phyloP scores from a whole-genome alignment of 2,329 filamentous ascomycete species.

The Acarospora socialis region DNA sequence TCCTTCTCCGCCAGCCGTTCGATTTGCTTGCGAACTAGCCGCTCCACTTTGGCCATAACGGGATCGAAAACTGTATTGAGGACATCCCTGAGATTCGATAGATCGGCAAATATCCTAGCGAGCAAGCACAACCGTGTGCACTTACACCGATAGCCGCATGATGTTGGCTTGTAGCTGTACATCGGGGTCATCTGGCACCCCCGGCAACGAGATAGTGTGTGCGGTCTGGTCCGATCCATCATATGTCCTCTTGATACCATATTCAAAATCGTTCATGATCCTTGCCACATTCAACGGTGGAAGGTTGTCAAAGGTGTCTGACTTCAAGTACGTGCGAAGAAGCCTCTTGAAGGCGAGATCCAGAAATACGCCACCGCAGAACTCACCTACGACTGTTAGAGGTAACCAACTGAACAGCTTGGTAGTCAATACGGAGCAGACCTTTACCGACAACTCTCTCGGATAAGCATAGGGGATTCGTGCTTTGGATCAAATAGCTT shows the following conservation, averaged over 20 bases:
- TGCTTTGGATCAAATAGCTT: slow-evolving; percentile 9
- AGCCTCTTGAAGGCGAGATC: slow-evolving; percentile 10
- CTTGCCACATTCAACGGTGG: slow-evolving; percentile 9
- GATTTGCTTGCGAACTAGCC: slow-evolving; percentile 13
- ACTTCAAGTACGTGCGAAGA: slow-evolving; percentile 7
- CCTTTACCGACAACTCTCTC: slow-evolving; percentile 10
- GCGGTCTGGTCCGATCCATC: slow-evolving; percentile 5
- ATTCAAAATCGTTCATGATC: slow-evolving; percentile 17
- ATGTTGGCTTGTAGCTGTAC: slow-evolving; percentile 8
- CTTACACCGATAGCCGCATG: not conserved
- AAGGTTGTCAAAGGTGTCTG: slow-evolving; percentile 8
- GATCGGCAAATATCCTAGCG: not conserved
- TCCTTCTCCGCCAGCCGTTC: slow-evolving; percentile 8
- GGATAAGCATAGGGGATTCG: slow-evolving; percentile 7
- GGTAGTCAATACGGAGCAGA: not conserved
- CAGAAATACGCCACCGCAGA: slow-evolving; percentile 11
- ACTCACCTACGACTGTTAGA: slow-evolving; percentile 3
- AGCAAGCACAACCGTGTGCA: too few relatives aligned
- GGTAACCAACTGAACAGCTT: not conserved
- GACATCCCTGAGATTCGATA: not conserved
- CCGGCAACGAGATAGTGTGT: slow-evolving; percentile 12
- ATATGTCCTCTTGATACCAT: slow-evolving; percentile 15
- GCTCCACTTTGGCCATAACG: slow-evolving; percentile 10
- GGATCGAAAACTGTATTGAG: slow-evolving; percentile 11
- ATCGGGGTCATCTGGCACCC: slow-evolving; percentile 11